Percentiles rank a stretch among this genome's conserved stretches.
Evolutionary conservation across 495 filamentous ascomycete genomes (phyloP).

Genomic region (Trichoderma erinaceum): DNA sequence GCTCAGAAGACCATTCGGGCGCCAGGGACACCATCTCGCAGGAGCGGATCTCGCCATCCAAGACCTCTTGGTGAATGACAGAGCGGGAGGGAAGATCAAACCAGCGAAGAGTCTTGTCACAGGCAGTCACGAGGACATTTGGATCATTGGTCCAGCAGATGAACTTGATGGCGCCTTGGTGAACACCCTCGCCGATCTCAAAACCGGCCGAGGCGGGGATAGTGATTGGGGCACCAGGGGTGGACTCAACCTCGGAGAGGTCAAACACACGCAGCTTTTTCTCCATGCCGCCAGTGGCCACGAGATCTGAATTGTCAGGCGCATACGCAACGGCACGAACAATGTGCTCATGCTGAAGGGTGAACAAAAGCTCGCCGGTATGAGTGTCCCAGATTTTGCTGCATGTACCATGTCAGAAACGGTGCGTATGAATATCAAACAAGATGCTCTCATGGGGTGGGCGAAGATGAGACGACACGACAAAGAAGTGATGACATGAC

Average conservation of each 20-base stretch:
- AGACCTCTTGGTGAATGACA: constrained; percentile 60
- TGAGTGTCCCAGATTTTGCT: constrained; percentile 97
- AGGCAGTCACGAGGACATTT: constrained; percentile 81
- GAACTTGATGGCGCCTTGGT: constrained; percentile 83
- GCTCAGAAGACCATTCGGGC: constrained; percentile 32
- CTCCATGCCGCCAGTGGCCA: constrained; percentile 88
- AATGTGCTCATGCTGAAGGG: constrained; percentile 87
- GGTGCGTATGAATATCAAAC: not conserved
- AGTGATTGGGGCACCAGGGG: constrained; percentile 28
- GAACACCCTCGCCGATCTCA: constrained; percentile 79
- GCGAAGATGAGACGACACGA: not conserved
- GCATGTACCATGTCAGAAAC: constrained; percentile 18
- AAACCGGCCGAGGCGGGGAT: constrained; percentile 53
- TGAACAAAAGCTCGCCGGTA: constrained; percentile 82
- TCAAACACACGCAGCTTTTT: constrained; percentile 97
- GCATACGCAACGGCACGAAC: constrained; percentile 91
- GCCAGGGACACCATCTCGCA: constrained; percentile 72
- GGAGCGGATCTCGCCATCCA: constrained; percentile 79
- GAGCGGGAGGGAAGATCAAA: constrained; percentile 76
- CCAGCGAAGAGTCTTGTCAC: constrained; percentile 89
- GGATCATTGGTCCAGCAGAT: constrained; percentile 87
- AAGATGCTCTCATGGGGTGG: not conserved
- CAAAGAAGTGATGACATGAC: no score
- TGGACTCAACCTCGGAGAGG: constrained; percentile 46
- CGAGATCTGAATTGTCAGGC: constrained; percentile 65